Percentiles rank a stretch among this genome's conserved stretches.
phyloP scores from a whole-genome alignment of 768 basidiomycete species.

The Nidularia pulvinata region DNA sequence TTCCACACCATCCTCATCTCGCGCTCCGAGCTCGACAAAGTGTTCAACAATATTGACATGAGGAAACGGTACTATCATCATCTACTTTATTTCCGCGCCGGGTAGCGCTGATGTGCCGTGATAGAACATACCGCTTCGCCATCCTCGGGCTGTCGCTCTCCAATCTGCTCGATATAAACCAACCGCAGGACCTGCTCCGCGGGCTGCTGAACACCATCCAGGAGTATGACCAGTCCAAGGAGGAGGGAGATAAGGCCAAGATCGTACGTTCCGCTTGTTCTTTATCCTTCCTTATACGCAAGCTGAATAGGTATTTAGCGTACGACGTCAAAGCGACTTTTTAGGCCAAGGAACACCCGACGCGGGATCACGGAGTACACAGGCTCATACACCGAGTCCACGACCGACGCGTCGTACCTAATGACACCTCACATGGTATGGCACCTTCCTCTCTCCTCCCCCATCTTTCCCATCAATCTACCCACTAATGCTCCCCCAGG shows the following conservation, averaged over 20 bases:
- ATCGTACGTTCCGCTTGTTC: constrained; percentile 45
- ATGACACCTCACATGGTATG: constrained; percentile 74
- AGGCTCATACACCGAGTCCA: constrained; percentile 53
- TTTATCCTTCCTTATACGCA: not conserved
- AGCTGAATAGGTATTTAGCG: constrained; percentile 11
- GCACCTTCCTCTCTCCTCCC: too few species aligned
- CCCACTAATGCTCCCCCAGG: constrained; percentile 37
- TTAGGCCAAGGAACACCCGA: constrained; percentile 58
- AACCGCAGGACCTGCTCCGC: constrained; percentile 79
- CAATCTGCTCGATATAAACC: constrained; percentile 76
- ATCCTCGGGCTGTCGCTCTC: constrained; percentile 88
- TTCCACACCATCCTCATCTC: constrained; percentile 87
- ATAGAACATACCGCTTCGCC: constrained; percentile 80
- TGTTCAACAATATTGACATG: constrained; percentile 76
- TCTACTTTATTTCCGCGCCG: constrained; percentile 1
- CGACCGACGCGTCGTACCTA: constrained; percentile 68
- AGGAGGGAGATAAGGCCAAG: constrained; percentile 72
- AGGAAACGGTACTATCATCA: constrained; percentile 60
- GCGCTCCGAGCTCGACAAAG: constrained; percentile 68
- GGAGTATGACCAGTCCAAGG: constrained; percentile 80
- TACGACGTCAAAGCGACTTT: constrained; percentile 50
- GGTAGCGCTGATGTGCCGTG: not conserved
- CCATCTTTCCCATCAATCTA: not conserved
- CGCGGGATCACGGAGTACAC: constrained; percentile 62
- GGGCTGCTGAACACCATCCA: constrained; percentile 69